phyloP scores from a whole-genome alignment of 1,284 basidiomycete species.

The Ganoderma leucocontextum region DNA sequence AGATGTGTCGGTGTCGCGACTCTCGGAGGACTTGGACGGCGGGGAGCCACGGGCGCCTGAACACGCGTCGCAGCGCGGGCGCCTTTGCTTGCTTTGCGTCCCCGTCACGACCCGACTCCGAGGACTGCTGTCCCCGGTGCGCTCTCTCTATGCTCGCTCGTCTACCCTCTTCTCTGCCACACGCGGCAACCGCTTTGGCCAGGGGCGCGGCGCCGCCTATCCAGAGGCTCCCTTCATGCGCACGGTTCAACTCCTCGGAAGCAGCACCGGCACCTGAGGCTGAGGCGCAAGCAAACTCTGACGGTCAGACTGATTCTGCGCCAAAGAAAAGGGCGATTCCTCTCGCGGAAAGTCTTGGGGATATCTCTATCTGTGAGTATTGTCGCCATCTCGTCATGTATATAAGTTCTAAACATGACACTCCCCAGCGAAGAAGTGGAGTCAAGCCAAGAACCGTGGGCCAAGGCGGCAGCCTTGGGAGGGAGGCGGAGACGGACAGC shows the following conservation, averaged over 20 bases:
- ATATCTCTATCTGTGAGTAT: slow-evolving; percentile 46
- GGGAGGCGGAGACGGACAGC: slow-evolving; percentile 1
- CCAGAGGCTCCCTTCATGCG: slow-evolving; percentile 7
- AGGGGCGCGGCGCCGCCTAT: slow-evolving; percentile 1
- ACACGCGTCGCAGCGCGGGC: neutral
- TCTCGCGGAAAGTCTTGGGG: slow-evolving; percentile 43
- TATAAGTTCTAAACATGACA: neutral
- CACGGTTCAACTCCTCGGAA: slow-evolving; percentile 30
- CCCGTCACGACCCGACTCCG: slow-evolving; percentile 13
- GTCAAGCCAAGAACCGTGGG: neutral
- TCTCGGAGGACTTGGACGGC: neutral
- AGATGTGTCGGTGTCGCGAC: neutral
- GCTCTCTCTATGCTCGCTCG: slow-evolving; percentile 27
- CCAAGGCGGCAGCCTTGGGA: neutral
- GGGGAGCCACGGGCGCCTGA: too few species aligned
- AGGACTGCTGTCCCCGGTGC: slow-evolving; percentile 6
- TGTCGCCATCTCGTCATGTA: too few species aligned
- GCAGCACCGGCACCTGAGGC: slow-evolving; percentile 14
- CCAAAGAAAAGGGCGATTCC: slow-evolving; percentile 35
- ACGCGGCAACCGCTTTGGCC: slow-evolving; percentile 4
- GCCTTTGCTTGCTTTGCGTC: neutral
- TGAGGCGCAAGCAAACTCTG: slow-evolving; percentile 11
- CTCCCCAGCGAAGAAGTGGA: neutral
- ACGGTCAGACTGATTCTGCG: slow-evolving; percentile 1
- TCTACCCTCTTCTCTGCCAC: slow-evolving; percentile 24